These are phyloP conservation scores for Pseudocercospora pini-densiflorae DNA, from an alignment of 2,329 filamentous ascomycete genomes.

Conservation along the genomic window DNA sequence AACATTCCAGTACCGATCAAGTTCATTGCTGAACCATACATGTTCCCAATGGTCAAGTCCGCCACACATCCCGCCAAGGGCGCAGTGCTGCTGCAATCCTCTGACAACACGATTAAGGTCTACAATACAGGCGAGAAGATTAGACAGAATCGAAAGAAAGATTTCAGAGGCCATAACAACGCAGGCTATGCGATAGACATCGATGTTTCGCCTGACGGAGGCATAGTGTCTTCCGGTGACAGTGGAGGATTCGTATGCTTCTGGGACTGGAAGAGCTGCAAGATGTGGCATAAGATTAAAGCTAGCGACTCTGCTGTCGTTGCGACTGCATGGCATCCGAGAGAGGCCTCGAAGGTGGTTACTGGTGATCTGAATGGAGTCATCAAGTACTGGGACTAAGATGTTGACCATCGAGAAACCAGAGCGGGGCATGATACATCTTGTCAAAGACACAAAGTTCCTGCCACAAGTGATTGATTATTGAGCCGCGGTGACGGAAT, in stretches of 20 bases:
- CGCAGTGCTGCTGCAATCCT: conserved; percentile 90
- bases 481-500: neutral
- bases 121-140: conserved; percentile 96
- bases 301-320: conserved; percentile 82
- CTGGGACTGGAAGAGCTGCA: conserved; percentile 99
- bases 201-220: conserved; percentile 85
- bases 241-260: conserved; percentile 89
- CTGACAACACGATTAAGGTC: conserved; percentile 95
- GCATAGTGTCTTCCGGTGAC: conserved; percentile 87
- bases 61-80: conserved; percentile 86
- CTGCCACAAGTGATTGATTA: neutral
- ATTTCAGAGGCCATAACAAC: conserved; percentile 93
- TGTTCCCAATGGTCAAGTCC: conserved; percentile 93
- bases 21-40: conserved; percentile 95
- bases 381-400: conserved; percentile 89
- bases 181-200: conserved; percentile 92
- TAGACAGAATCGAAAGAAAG: conserved; percentile 96
- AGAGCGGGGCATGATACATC: neutral
- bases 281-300: conserved; percentile 97
- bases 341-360: conserved; percentile 92
- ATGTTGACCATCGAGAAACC: neutral
- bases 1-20: conserved; percentile 98
- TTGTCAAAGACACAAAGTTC: neutral
- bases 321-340: conserved; percentile 94
- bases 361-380: conserved; percentile 88